phyloP scores from a whole-genome alignment of 768 basidiomycete species.

The Tylopilus plumbeoviolaceoides region DNA sequence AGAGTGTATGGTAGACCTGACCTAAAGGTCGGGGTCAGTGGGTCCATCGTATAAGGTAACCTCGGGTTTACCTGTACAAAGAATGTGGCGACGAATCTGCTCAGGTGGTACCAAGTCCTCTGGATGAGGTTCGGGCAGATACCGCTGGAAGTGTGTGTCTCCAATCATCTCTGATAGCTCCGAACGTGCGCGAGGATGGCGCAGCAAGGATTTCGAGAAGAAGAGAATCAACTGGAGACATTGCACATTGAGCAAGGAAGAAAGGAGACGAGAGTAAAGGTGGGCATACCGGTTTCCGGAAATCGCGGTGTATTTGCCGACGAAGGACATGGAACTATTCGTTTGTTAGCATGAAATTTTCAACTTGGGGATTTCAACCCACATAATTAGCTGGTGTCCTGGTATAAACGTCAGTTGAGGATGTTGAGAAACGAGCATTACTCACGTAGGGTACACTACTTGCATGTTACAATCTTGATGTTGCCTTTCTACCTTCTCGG shows the following conservation, averaged over 20 bases:
- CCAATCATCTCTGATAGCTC: constrained; percentile 83
- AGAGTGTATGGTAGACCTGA: constrained; percentile 89
- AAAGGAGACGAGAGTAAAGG: background rate
- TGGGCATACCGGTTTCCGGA: constrained; percentile 83
- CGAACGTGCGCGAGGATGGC: constrained; percentile 90
- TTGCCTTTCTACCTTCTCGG: constrained; percentile 87
- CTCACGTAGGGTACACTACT: constrained; percentile 93
- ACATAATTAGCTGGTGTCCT: constrained; percentile 95
- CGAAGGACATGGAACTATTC: constrained; percentile 90
- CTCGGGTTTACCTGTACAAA: constrained; percentile 63
- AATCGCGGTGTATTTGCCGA: constrained; percentile 95
- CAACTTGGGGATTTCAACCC: background rate
- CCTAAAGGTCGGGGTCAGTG: constrained; percentile 39
- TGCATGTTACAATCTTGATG: constrained; percentile 99
- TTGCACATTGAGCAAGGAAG: background rate
- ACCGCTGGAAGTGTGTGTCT: constrained; percentile 90
- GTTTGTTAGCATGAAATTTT: constrained; percentile 11
- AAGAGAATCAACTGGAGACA: constrained; percentile 72
- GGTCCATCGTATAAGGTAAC: background rate
- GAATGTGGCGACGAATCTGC: constrained; percentile 86
- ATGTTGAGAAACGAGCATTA: constrained; percentile 9
- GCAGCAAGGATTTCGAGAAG: constrained; percentile 96
- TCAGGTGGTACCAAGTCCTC: constrained; percentile 74
- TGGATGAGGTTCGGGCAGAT: constrained; percentile 78
- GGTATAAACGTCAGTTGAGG: constrained; percentile 9